Evolutionary conservation across 192 early-diverging fungal species (phyloP).

Genomic region (Backusella sp.): DNA sequence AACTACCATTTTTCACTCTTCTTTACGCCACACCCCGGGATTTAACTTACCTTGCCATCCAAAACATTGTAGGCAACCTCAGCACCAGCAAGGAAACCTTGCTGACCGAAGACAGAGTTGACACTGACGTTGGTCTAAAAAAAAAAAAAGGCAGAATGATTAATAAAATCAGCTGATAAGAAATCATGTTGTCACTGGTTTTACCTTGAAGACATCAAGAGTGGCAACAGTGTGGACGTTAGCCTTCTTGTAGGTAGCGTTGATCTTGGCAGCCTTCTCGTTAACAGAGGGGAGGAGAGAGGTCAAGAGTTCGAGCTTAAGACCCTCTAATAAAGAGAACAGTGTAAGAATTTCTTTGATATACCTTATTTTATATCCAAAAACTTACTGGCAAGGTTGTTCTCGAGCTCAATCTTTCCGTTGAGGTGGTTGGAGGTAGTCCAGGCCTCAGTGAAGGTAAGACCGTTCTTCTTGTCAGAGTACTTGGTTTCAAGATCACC

Average conservation of each 20-base stretch:
- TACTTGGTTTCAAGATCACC: conserved; percentile 99
- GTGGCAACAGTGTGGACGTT: conserved; percentile 85
- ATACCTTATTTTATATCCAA: neutral
- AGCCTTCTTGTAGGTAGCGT: conserved; percentile 95
- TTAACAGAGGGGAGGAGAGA: conserved; percentile 84
- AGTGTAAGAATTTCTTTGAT: neutral
- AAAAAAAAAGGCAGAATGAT: neutral
- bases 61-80: conserved; percentile 94
- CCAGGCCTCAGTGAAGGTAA: conserved; percentile 97
- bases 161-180: neutral
- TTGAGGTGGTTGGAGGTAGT: conserved; percentile 91
- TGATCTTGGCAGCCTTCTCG: conserved; percentile 77
- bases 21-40: neutral
- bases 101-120: conserved; percentile 86
- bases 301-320: conserved; percentile 90
- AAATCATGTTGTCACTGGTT: neutral
- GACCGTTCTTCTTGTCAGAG: conserved; percentile 89
- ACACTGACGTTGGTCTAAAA: conserved; percentile 77
- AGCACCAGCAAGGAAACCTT: conserved; percentile 89
- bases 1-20: neutral
- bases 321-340: conserved; percentile 58
- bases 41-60: conserved; percentile 67
- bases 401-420: conserved; percentile 89
- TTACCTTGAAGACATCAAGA: conserved; percentile 90
- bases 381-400: conserved; percentile 77